Percentiles rank a stretch among this genome's conserved stretches.
phyloP scores from a whole-genome alignment of 257 asterid species.

The Primulina eburnea region DNA sequence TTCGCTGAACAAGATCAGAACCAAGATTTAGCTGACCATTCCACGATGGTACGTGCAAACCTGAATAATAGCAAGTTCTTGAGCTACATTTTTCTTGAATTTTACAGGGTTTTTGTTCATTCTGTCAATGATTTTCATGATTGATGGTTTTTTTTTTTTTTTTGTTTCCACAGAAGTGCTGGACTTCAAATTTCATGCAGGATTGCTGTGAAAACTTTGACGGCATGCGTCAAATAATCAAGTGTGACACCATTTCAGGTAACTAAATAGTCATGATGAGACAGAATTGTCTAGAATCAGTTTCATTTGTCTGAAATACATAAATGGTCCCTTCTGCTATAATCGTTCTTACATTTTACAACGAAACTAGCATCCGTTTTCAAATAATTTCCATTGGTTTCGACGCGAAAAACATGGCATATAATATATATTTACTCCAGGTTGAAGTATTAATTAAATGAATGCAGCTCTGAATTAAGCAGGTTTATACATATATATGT shows the following conservation, averaged over 20 bases:
- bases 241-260: slow-evolving; percentile 31
- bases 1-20: slow-evolving; percentile 21
- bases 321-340: too few relatives aligned
- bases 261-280: background rate
- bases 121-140: background rate
- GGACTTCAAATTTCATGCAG: slow-evolving; percentile 35
- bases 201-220: slow-evolving; percentile 37
- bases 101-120: background rate
- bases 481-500: slow-evolving; percentile 29
- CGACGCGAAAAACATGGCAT: too few relatives aligned
- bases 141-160: background rate
- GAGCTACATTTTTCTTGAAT: background rate
- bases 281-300: background rate
- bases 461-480: background rate
- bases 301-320: too few relatives aligned
- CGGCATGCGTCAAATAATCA: slow-evolving; percentile 34
- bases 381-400: too few relatives aligned
- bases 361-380: background rate
- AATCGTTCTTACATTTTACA: background rate
- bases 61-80: background rate
- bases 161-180: slow-evolving; percentile 30
- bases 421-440: background rate
- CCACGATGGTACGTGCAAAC: slow-evolving; percentile 12
- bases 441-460: slow-evolving; percentile 15
- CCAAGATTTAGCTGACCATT: slow-evolving; percentile 19